A percentile compares a stretch with the other conserved stretches of the same genome.
Conservation (phyloP, 108 stramenopile genomes). For the Licmophora abbreviata region DNA sequence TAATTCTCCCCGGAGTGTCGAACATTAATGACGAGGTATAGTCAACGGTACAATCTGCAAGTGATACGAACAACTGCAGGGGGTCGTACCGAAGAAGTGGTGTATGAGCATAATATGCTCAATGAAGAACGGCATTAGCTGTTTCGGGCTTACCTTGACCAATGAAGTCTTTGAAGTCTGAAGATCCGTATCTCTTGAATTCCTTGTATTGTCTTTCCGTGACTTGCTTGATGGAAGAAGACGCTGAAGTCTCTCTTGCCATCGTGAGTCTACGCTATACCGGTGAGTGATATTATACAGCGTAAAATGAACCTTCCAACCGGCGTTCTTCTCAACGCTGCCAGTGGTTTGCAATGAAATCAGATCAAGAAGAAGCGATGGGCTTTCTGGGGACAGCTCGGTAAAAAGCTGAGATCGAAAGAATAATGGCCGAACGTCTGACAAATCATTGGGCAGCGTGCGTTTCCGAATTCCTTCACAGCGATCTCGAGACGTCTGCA, state of each 20-base stretch:
- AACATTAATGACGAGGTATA: constrained; percentile 47
- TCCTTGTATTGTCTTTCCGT: neutral
- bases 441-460: constrained; percentile 10
- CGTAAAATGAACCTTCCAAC: constrained; percentile 34
- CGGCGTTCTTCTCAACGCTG: constrained; percentile 12
- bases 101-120: neutral
- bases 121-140: neutral
- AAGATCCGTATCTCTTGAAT: no score
- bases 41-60: constrained; percentile 69
- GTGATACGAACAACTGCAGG: constrained; percentile 34
- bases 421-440: constrained; percentile 32
- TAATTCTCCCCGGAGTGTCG: constrained; percentile 30
- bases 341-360: constrained; percentile 13
- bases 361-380: constrained; percentile 52
- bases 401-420: constrained; percentile 53
- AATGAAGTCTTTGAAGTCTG: no score
- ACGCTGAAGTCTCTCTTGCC: constrained; percentile 26
- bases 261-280: constrained; percentile 39
- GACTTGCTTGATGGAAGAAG: constrained; percentile 14
- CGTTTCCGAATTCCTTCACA: constrained; percentile 23
- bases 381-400: constrained; percentile 64
- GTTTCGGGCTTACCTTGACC: no score
- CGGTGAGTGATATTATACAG: constrained; percentile 71
- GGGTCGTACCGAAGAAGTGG: neutral
- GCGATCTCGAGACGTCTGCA: constrained; percentile 11